Evolutionary conservation across 1,284 basidiomycete genomes (phyloP).

Genomic region (Pterulicium gracile): DNA sequence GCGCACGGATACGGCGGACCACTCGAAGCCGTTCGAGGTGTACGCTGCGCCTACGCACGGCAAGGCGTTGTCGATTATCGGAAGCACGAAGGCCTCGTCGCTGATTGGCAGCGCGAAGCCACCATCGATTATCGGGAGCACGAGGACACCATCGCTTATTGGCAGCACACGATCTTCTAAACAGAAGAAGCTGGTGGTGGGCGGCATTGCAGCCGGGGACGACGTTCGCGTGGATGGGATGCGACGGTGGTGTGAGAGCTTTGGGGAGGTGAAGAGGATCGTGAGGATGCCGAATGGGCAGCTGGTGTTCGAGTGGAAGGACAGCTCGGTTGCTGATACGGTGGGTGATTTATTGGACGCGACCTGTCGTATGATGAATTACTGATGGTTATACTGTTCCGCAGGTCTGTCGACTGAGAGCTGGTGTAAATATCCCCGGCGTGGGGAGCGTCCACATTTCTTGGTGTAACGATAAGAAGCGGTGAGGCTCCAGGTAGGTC

Average conservation of each 20-base stretch:
- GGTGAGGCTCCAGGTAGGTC: constrained; percentile 20
- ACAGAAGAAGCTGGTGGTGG: constrained; percentile 44
- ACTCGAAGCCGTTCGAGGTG: not conserved
- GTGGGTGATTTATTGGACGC: constrained; percentile 25
- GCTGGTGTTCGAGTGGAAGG: constrained; percentile 58
- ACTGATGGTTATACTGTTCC: too few relatives aligned
- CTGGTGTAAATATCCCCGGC: constrained; percentile 56
- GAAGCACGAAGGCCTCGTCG: constrained; percentile 15
- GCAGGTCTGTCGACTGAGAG: constrained; percentile 66
- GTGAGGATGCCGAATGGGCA: constrained; percentile 62
- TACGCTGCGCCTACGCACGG: not conserved
- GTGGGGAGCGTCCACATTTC: constrained; percentile 69
- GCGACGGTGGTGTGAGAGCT: constrained; percentile 65
- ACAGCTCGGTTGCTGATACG: constrained; percentile 66
- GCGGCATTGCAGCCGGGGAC: constrained; percentile 40
- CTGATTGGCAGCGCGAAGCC: not conserved
- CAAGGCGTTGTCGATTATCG: not conserved
- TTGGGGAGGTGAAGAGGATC: constrained; percentile 64
- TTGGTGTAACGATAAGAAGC: constrained; percentile 57
- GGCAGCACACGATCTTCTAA: not conserved
- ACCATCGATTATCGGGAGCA: not conserved
- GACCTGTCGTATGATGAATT: too few relatives aligned
- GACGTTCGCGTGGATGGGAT: constrained; percentile 40
- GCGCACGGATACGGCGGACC: not conserved
- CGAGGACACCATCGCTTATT: not conserved